These are phyloP conservation scores for Anacardium occidentale DNA, from an alignment of 345 rosid genomes.

Conservation along the genomic window DNA sequence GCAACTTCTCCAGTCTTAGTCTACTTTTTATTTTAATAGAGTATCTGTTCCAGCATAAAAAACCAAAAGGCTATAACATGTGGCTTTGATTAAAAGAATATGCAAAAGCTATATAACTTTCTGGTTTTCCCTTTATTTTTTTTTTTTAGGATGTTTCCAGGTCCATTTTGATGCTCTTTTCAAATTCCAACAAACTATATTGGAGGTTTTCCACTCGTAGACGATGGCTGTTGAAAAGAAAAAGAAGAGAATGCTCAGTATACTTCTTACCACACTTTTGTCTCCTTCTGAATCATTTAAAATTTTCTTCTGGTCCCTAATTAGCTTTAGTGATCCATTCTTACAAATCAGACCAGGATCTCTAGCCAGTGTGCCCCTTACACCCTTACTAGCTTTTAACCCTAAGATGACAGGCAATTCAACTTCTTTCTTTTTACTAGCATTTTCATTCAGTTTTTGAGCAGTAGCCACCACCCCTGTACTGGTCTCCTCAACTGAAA, in stretches of 20 bases:
- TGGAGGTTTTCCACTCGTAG: neutral
- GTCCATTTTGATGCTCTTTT: neutral
- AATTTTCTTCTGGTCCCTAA: slow-evolving; percentile 21
- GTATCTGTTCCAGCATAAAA: too few relatives aligned
- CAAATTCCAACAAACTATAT: neutral
- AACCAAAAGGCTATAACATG: too few relatives aligned
- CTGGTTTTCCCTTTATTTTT: neutral
- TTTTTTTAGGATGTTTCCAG: neutral
- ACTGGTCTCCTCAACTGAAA: slow-evolving; percentile 34
- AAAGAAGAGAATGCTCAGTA: neutral
- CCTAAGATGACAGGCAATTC: slow-evolving; percentile 38
- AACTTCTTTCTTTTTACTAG: slow-evolving; percentile 29
- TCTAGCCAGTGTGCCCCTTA: slow-evolving; percentile 2
- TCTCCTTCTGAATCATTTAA: slow-evolving; percentile 28
- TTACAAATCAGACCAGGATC: slow-evolving; percentile 9
- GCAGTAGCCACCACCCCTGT: slow-evolving; percentile 15
- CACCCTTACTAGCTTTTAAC: slow-evolving; percentile 31
- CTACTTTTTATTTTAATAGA: too few relatives aligned
- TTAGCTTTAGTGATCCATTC: slow-evolving; percentile 25
- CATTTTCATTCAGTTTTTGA: slow-evolving; percentile 20
- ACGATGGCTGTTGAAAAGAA: neutral
- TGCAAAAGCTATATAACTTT: too few relatives aligned
- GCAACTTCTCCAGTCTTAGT: too few relatives aligned
- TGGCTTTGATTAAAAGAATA: too few relatives aligned
- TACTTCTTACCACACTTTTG: slow-evolving; percentile 34